Base-by-base conservation (phyloP, 2,329 filamentous ascomycete species). In the Peltaster fructicola region DNA sequence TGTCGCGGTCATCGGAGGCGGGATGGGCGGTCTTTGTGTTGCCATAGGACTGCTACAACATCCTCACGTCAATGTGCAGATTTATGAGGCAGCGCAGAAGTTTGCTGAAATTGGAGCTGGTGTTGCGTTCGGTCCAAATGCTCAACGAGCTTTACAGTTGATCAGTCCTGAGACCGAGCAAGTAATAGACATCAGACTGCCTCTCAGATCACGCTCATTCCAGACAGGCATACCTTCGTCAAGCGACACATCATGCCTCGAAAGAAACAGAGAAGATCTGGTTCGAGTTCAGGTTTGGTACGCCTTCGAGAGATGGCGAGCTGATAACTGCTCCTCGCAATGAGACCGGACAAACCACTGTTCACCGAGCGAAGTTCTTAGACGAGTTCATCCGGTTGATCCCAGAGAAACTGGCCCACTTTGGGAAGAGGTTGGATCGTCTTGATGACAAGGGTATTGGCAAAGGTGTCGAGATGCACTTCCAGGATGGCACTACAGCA, bases 31-130 rank as follows among this genome's bases (percentile, higher is more conserved):
- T 14, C 51, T 70, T 10, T 50, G 50, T 6, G 55, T 71, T 6
- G 63, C 62, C 13, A 56, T 65, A 22, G 62, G 56, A 5, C 57
- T 72, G 14, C 44, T 53, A 20, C 45, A 58, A 16, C 25, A 29
- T n/a, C 43, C 39, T 10, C 38, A 27, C 44, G 30, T 68, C 17
- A 44, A 49, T 3, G 48, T 65, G 17, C 52, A 52, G 13, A 55
- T 73, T 32, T 73, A 68, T 37, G 68, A 73, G 44, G 53, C 62
- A 7, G 64, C 65, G 0, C 27, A 50, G 0, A 47, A 48, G 8
- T 72, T 71, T 32, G 54, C 53, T 16, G 66, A 71, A 38, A 63
- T 71, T 15, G 66, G 67, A 3, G 63, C 65, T 3, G 68, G 65
- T 5, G 54, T 72, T 2, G 56, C 58, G 2, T 59, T 72, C 22